Base-by-base conservation (phyloP, 2,329 filamentous ascomycete genomes). In the Grosmannia clavigera region DNA sequence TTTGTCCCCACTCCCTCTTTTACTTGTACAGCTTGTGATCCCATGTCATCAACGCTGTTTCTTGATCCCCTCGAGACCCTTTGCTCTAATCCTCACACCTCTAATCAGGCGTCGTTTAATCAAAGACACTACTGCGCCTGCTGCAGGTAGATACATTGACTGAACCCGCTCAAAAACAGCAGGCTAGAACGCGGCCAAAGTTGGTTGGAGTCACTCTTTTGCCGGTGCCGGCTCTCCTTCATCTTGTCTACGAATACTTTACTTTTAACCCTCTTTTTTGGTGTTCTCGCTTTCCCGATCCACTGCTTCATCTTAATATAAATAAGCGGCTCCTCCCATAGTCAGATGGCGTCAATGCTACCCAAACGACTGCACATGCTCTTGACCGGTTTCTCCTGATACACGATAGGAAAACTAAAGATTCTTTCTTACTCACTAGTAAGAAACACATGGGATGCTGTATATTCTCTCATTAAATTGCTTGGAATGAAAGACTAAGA, bases 361-460 rank as follows among this genome's bases (percentile, higher is more conserved):
- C 25, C 40, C 56, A 59, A 52, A 46, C 43, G 31, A 46, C 31
- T 58, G 3, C 19, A 33, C 53, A 43, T 58, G 14, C 52, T 59
- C 40, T 50, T 56, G 9, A 59, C 57, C 19, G 62, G 61, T 22
- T 52, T 61, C 25, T 61, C 60, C n/a, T 64, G 46, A 62, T 59
- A 60, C 22, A 54, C 29, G 25, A 58, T 31, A n/a, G 35, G 55
- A 25, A 29, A 4, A 10, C 35, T 25, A 7, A 12, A 27, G 11
- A 6, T 3, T 56, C 25, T 22, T 46, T 46, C 43, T 46, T 46
- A n/a, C 10, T 56, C 16, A 33, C 31, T 33, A 19, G 27, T 33
- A 14, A 35, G n/a, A 22, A 38, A 19, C 52, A 12, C 33, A 52
- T 31, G 27, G 48, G 7, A 25, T 16, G 50, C 50, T 31, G 11